Conservation (phyloP, 352 stramenopile genomes). For the Pythium chondricola region DNA sequence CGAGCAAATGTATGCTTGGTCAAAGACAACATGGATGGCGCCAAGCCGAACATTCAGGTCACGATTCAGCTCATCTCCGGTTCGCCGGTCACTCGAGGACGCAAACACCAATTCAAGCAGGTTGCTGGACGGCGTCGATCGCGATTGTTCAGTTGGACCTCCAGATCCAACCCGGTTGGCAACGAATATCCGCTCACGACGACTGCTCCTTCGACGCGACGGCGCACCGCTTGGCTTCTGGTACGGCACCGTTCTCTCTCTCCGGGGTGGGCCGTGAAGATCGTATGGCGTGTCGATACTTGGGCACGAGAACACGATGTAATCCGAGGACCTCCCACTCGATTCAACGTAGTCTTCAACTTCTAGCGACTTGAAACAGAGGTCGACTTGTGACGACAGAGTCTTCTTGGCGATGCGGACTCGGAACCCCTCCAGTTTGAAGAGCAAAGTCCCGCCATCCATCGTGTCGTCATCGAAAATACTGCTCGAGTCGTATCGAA, state of each 20-base stretch:
- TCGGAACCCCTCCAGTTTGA: conserved; percentile 80
- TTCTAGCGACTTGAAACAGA: conserved; percentile 65
- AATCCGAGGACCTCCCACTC: conserved; percentile 56
- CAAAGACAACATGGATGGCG: conserved; percentile 77
- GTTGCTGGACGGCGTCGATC: conserved; percentile 24
- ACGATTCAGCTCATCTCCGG: conserved; percentile 37
- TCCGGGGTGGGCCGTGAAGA: conserved; percentile 41
- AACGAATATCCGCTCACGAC: conserved; percentile 64
- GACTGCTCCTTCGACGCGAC: conserved; percentile 26
- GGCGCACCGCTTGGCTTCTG: conserved; percentile 16
- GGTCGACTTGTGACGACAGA: conserved; percentile 64
- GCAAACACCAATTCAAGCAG: conserved; percentile 61
- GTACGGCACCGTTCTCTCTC: conserved; percentile 33
- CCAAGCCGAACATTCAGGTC: conserved; percentile 71
- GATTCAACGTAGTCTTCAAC: conserved; percentile 70
- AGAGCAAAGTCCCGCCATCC: conserved; percentile 61
- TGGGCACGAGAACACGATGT: conserved; percentile 75
- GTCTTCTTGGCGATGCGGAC: conserved; percentile 77
- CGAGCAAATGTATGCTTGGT: conserved; percentile 79
- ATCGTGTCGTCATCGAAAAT: conserved; percentile 37
- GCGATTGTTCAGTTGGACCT: conserved; percentile 1
- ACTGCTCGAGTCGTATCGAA: conserved; percentile 37
- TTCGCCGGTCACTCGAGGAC: conserved; percentile 53
- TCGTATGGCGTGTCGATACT: conserved; percentile 62
- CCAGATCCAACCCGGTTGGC: conserved; percentile 29